Percentiles rank a stretch among this genome's conserved stretches.
These are phyloP conservation scores for Sambucus nigra DNA, from an alignment of 129 eudicot species.

Conservation along the genomic window DNA sequence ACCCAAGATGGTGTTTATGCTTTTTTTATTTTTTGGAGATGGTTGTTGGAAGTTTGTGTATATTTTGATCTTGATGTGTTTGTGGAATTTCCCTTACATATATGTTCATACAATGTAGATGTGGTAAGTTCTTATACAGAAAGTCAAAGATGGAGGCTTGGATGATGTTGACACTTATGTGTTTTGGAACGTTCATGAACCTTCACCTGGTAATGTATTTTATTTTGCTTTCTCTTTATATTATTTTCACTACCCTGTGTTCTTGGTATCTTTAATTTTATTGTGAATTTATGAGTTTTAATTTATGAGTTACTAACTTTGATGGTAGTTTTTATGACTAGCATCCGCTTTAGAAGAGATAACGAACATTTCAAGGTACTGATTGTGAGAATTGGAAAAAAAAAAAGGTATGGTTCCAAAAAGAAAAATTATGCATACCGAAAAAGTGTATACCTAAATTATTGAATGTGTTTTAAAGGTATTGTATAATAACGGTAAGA, in stretches of 20 bases:
- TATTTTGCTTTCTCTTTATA: neutral
- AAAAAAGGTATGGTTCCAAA: too few relatives aligned
- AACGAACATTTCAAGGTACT: conserved; percentile 90
- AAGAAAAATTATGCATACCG: too few relatives aligned
- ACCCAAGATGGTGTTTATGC: too few relatives aligned
- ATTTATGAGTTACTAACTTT: conserved; percentile 39
- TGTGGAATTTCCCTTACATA: neutral
- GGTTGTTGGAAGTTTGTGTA: too few relatives aligned
- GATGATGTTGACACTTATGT: conserved; percentile 89
- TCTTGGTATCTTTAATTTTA: neutral
- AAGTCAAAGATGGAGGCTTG: conserved; percentile 91
- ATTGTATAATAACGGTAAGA: too few relatives aligned
- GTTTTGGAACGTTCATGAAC: conserved; percentile 88
- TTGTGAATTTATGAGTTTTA: conserved; percentile 1
- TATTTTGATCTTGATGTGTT: too few relatives aligned
- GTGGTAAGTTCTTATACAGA: conserved; percentile 89
- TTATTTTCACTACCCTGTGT: neutral
- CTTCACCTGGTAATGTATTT: conserved; percentile 81
- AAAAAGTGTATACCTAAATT: too few relatives aligned
- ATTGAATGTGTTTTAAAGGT: too few relatives aligned
- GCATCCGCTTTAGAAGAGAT: conserved; percentile 86
- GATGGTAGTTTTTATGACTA: conserved; percentile 90
- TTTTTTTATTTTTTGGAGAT: too few relatives aligned
- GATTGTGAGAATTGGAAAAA: too few relatives aligned
- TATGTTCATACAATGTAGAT: conserved; percentile 39